Conservation (phyloP, 805 yeast genomes). For the Cyberlindnera lachancei region DNA sequence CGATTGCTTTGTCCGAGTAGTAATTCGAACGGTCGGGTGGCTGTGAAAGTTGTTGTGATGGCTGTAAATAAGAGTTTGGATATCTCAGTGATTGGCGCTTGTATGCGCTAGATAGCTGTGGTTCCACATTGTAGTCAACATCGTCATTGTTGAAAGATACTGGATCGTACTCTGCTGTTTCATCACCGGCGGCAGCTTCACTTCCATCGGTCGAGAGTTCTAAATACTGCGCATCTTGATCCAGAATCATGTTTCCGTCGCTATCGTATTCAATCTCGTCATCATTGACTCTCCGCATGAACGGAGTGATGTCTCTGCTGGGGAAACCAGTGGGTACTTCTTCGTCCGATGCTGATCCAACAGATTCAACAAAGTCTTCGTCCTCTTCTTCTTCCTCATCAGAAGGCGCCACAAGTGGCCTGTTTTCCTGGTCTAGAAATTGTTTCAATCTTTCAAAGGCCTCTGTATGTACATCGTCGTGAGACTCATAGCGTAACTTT, state of each 20-base stretch:
- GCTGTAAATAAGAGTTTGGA: too few species aligned
- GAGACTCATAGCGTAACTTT: conserved; percentile 15
- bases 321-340: background rate
- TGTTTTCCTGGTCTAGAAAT: conserved; percentile 8
- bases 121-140: conserved; percentile 5
- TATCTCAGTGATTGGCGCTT: too few species aligned
- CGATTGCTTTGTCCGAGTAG: too few species aligned
- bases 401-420: background rate
- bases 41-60: too few species aligned
- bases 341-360: background rate
- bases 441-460: conserved; percentile 18
- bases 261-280: conserved; percentile 7
- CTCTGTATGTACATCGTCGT: conserved; percentile 15
- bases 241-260: conserved; percentile 5
- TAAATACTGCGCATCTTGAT: conserved; percentile 5
- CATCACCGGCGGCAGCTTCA: conserved; percentile 2
- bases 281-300: conserved; percentile 3
- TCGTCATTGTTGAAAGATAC: conserved; percentile 6
- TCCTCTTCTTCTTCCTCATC: conserved; percentile 20
- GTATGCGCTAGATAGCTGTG: conserved; percentile 8
- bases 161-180: conserved; percentile 10
- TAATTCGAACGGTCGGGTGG: too few species aligned
- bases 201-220: conserved; percentile 1
- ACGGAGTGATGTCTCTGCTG: conserved; percentile 1
- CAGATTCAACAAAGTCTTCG: conserved; percentile 22